A percentile compares a stretch with the other conserved stretches of the same genome.
Evolutionary conservation across 73 alveolate genomes (phyloP).

Genomic region (Blepharisma stoltei): DNA sequence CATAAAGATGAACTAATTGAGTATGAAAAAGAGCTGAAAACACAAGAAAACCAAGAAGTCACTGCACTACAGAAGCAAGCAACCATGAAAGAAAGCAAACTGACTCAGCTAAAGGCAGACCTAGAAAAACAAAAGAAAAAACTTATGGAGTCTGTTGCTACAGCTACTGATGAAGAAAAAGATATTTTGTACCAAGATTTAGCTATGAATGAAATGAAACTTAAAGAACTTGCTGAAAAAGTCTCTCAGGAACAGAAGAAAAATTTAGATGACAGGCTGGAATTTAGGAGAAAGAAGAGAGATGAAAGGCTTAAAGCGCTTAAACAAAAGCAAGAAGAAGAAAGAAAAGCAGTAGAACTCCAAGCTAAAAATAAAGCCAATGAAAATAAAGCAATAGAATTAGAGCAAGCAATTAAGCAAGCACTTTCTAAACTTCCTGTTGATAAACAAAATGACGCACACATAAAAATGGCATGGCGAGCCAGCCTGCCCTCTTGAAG

Average conservation of each 20-base stretch:
- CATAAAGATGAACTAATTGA: slow-evolving; percentile 11
- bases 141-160: background rate
- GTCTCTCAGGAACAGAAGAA: background rate
- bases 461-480: too few relatives aligned
- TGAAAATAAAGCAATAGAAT: background rate
- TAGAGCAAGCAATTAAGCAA: slow-evolving; percentile 5
- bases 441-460: background rate
- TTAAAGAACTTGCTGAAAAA: slow-evolving; percentile 1
- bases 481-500: too few relatives aligned
- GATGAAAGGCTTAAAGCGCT: background rate
- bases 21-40: slow-evolving; percentile 6
- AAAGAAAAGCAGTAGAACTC: background rate
- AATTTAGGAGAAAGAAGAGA: slow-evolving; percentile 13
- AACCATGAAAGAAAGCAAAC: background rate
- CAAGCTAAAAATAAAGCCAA: background rate
- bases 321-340: slow-evolving; percentile 21
- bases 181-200: background rate
- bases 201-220: background rate
- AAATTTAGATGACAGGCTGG: slow-evolving; percentile 11
- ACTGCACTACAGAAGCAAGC: background rate
- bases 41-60: slow-evolving; percentile 14
- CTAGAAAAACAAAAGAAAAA: slow-evolving; percentile 15
- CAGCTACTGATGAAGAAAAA: slow-evolving; percentile 29
- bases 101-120: background rate
- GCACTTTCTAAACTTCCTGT: slow-evolving; percentile 11